These are phyloP conservation scores for Boletus pseudopeckii DNA, from an alignment of 768 basidiomycete genomes.

Conservation along the genomic window DNA sequence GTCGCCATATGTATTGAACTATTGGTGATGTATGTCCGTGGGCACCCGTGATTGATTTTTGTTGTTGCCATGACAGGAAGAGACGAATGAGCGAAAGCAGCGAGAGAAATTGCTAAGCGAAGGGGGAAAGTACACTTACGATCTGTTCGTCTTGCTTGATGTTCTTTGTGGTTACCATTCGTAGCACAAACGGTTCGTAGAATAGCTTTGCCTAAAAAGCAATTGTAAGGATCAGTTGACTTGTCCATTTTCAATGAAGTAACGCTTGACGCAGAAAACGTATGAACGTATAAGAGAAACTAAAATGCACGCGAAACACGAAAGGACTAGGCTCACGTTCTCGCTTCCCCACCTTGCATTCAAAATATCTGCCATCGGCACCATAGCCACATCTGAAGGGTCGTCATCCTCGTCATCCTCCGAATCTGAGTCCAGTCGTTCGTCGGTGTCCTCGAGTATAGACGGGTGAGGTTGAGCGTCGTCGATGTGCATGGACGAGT, in stretches of 20 bases:
- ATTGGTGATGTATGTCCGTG: not conserved
- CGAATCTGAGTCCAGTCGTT: slow-evolving; percentile 40
- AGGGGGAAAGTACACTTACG: slow-evolving; percentile 42
- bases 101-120: not conserved
- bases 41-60: not conserved
- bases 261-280: not conserved
- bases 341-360: slow-evolving; percentile 84
- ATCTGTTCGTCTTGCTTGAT: slow-evolving; percentile 85
- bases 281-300: not conserved
- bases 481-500: slow-evolving; percentile 34
- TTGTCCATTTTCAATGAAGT: no score
- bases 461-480: slow-evolving; percentile 5
- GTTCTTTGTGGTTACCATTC: slow-evolving; percentile 75
- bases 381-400: slow-evolving; percentile 76
- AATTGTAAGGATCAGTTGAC: not conserved
- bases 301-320: not conserved
- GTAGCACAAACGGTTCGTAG: slow-evolving; percentile 65
- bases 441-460: slow-evolving; percentile 6
- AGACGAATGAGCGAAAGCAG: not conserved
- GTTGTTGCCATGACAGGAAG: not conserved
- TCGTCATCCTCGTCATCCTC: slow-evolving; percentile 49
- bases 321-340: slow-evolving; percentile 55
- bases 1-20: slow-evolving; percentile 97
- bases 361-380: slow-evolving; percentile 94
- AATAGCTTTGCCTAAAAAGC: slow-evolving; percentile 73